Percentiles rank a stretch among this genome's conserved stretches.
Evolutionary conservation across 805 yeast genomes (phyloP).

Genomic region (Saccharomycopsis selenospora): DNA sequence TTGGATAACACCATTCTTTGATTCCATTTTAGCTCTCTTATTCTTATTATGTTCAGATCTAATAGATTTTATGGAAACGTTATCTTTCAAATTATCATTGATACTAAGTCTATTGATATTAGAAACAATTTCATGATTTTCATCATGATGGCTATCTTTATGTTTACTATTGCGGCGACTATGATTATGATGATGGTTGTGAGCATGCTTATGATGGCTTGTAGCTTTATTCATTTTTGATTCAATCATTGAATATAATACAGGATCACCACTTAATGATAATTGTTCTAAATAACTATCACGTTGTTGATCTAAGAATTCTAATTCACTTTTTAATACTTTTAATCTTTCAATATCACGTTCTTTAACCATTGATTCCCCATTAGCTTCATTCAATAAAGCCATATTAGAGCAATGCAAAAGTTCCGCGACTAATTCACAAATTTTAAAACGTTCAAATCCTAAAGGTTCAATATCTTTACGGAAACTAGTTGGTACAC

Average conservation of each 20-base stretch:
- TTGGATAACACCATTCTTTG: slow-evolving; percentile 11
- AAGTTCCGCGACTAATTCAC: slow-evolving; percentile 89
- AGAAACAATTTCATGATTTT: slow-evolving; percentile 11
- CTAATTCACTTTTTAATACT: slow-evolving; percentile 35
- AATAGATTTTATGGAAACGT: slow-evolving; percentile 11
- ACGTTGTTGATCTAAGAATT: slow-evolving; percentile 15
- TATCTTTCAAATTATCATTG: slow-evolving; percentile 14
- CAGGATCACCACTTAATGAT: slow-evolving; percentile 11
- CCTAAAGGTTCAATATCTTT: slow-evolving; percentile 73
- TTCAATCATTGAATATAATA: background rate
- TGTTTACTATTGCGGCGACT: no score
- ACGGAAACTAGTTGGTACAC: slow-evolving; percentile 36
- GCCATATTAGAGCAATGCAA: slow-evolving; percentile 98
- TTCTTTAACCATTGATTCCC: slow-evolving; percentile 57
- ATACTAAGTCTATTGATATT: slow-evolving; percentile 20
- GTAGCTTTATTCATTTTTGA: background rate
- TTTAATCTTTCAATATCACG: slow-evolving; percentile 57
- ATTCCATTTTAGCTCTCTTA: slow-evolving; percentile 20
- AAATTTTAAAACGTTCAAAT: slow-evolving; percentile 80
- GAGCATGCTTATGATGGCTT: background rate
- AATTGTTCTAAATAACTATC: slow-evolving; percentile 14
- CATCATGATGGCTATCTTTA: background rate
- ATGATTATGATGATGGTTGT: background rate
- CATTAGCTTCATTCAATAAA: slow-evolving; percentile 67
- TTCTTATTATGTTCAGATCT: slow-evolving; percentile 24